Evolutionary conservation across 352 stramenopile genomes (phyloP).

Genomic region (Phytophthora crassamura): DNA sequence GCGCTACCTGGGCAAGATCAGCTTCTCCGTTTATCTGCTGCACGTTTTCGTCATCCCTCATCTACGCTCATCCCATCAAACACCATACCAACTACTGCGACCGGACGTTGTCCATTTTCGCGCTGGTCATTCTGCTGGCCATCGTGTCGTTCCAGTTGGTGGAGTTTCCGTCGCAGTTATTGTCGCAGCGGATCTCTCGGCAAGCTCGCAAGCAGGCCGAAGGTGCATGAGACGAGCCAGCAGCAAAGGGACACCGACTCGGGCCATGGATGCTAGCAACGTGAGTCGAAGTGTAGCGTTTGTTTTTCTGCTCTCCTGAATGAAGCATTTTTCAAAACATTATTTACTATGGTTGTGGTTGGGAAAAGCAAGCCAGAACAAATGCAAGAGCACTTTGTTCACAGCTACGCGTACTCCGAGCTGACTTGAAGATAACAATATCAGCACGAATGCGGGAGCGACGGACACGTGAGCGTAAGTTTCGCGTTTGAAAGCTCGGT

Average conservation of each 20-base stretch:
- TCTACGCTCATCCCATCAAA: slow-evolving; percentile 13
- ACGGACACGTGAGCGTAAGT: no score
- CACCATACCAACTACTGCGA: slow-evolving; percentile 26
- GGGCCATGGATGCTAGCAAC: no score
- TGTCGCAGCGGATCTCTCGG: slow-evolving; percentile 16
- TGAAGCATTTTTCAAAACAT: no score
- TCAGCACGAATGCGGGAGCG: no score
- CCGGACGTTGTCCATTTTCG: slow-evolving; percentile 24
- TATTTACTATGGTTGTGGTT: no score
- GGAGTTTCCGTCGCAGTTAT: slow-evolving; percentile 26
- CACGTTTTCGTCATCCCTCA: slow-evolving; percentile 44
- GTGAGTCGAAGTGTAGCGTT: no score
- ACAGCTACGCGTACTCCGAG: no score
- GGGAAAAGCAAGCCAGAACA: no score
- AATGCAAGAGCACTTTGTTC: no score
- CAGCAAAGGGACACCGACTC: slow-evolving; percentile 8
- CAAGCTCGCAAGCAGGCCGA: neutral
- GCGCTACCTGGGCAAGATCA: slow-evolving; percentile 35
- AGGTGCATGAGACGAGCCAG: neutral
- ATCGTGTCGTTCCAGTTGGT: slow-evolving; percentile 29
- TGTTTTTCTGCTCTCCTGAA: no score
- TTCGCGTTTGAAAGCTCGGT: no score
- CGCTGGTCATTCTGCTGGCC: slow-evolving; percentile 27
- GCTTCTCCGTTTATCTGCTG: slow-evolving; percentile 48
- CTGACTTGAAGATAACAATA: no score